phyloP scores from a whole-genome alignment of 441 rosid species.

The Gossypium trilobum region DNA sequence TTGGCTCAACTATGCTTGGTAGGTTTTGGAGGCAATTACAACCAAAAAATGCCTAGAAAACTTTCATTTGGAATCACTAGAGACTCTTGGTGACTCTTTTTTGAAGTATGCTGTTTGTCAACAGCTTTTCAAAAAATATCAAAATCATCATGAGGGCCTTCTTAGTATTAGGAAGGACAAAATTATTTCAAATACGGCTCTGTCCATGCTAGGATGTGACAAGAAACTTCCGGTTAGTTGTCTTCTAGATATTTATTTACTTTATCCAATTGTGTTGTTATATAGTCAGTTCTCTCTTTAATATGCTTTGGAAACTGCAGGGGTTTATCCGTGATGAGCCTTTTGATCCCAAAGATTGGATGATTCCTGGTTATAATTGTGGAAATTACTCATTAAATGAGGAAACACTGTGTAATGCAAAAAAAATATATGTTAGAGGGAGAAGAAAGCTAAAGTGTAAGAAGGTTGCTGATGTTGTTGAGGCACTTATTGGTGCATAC shows the following conservation, averaged over 20 bases:
- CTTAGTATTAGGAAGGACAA: conserved; percentile 57
- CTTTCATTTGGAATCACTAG: conserved; percentile 75
- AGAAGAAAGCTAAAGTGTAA: conserved; percentile 48
- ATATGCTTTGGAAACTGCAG: conserved; percentile 26
- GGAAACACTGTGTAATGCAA: conserved; percentile 27
- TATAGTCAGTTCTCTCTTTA: background rate
- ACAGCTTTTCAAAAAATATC: conserved; percentile 49
- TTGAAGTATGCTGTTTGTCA: conserved; percentile 74
- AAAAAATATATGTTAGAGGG: conserved; percentile 36
- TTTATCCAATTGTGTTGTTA: background rate
- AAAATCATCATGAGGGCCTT: conserved; percentile 64
- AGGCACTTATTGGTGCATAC: conserved; percentile 75
- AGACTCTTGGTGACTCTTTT: conserved; percentile 88
- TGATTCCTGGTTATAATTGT: conserved; percentile 52
- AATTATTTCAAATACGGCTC: conserved; percentile 56
- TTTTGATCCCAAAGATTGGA: conserved; percentile 66
- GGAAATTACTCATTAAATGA: conserved; percentile 27
- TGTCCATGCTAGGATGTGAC: conserved; percentile 58
- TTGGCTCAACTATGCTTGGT: conserved; percentile 15
- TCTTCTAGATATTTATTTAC: background rate
- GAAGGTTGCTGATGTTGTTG: conserved; percentile 74
- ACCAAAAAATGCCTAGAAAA: conserved; percentile 71
- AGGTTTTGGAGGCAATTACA: conserved; percentile 88
- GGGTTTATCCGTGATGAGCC: conserved; percentile 70
- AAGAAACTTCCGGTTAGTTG: conserved; percentile 56